A percentile compares a stretch with the other conserved stretches of the same genome.
Conservation (phyloP, 192 early-diverging fungal species). For the Gamsiella multidivaricata region DNA sequence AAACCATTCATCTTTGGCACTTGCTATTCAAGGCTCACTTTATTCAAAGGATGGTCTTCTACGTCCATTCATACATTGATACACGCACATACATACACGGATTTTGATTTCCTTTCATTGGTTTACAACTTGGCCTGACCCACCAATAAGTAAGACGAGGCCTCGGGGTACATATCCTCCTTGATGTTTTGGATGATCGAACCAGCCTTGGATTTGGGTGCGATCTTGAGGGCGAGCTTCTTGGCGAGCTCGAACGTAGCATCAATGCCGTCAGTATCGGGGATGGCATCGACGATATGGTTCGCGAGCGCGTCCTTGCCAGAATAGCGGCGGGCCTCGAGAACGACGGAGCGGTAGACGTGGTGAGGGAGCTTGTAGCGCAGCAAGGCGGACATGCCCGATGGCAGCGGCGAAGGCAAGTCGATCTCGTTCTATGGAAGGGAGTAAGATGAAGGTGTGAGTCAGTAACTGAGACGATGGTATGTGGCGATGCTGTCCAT, state of each 20-base stretch:
- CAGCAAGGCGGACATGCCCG: constrained; percentile 77
- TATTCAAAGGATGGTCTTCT: too few species aligned
- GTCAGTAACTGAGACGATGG: neutral
- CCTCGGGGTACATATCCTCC: constrained; percentile 72
- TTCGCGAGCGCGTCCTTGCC: constrained; percentile 68
- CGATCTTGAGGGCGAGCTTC: constrained; percentile 61
- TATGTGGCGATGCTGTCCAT: neutral
- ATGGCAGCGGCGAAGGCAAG: constrained; percentile 69
- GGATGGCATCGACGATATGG: constrained; percentile 70
- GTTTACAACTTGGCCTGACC: constrained; percentile 13
- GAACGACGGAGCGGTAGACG: constrained; percentile 70
- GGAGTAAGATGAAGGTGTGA: neutral
- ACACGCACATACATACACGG: neutral
- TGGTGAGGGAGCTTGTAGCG: constrained; percentile 70
- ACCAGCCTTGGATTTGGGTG: constrained; percentile 68
- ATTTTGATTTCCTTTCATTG: neutral
- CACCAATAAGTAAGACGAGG: constrained; percentile 16
- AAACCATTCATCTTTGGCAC: too few species aligned
- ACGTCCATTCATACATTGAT: too few species aligned
- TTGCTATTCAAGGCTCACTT: too few species aligned
- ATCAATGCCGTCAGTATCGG: constrained; percentile 54
- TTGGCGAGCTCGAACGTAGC: constrained; percentile 62
- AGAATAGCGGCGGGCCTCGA: constrained; percentile 70
- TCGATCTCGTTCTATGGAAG: constrained; percentile 74
- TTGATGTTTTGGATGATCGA: constrained; percentile 69